Conservation (phyloP, 495 filamentous ascomycete genomes). For the Aspergillus cristatus region DNA sequence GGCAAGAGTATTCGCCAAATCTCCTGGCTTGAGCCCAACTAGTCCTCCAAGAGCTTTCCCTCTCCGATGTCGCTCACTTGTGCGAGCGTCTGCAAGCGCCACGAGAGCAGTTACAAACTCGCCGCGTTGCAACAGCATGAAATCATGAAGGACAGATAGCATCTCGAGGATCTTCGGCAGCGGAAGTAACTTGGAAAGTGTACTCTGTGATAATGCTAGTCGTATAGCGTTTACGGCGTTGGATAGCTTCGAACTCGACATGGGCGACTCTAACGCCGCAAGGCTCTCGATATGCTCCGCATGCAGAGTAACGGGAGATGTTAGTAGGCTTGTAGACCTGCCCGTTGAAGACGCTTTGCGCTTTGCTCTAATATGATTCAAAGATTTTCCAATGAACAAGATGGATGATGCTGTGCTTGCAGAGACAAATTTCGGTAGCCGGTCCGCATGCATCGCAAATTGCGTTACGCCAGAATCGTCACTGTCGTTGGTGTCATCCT, state of each 20-base stretch:
- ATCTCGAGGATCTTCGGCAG: slow-evolving; percentile 65
- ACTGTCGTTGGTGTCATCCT: slow-evolving; percentile 27
- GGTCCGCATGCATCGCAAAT: slow-evolving; percentile 43
- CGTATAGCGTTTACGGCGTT: slow-evolving; percentile 66
- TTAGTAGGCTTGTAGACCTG: slow-evolving; percentile 27
- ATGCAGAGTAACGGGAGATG: slow-evolving; percentile 55
- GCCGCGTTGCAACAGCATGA: slow-evolving; percentile 77
- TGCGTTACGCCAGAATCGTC: slow-evolving; percentile 25
- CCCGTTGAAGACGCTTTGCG: slow-evolving; percentile 25
- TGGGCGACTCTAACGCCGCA: slow-evolving; percentile 60
- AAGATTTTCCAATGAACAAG: slow-evolving; percentile 80
- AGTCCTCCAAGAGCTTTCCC: slow-evolving; percentile 23
- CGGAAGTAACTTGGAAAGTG: slow-evolving; percentile 70
- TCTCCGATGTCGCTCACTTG: slow-evolving; percentile 41
- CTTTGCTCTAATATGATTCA: slow-evolving; percentile 65
- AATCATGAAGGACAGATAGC: slow-evolving; percentile 69
- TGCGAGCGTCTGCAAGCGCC: slow-evolving; percentile 68
- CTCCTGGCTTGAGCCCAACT: slow-evolving; percentile 69
- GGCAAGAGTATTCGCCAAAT: slow-evolving; percentile 63
- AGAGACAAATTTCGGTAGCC: slow-evolving; percentile 74
- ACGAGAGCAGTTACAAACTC: slow-evolving; percentile 87
- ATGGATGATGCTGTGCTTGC: slow-evolving; percentile 68
- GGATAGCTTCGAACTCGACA: slow-evolving; percentile 60
- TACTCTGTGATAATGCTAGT: slow-evolving; percentile 70
- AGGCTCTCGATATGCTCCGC: slow-evolving; percentile 64